Conservation (phyloP, 805 yeast genomes). For the Kuraishia hungarica region DNA sequence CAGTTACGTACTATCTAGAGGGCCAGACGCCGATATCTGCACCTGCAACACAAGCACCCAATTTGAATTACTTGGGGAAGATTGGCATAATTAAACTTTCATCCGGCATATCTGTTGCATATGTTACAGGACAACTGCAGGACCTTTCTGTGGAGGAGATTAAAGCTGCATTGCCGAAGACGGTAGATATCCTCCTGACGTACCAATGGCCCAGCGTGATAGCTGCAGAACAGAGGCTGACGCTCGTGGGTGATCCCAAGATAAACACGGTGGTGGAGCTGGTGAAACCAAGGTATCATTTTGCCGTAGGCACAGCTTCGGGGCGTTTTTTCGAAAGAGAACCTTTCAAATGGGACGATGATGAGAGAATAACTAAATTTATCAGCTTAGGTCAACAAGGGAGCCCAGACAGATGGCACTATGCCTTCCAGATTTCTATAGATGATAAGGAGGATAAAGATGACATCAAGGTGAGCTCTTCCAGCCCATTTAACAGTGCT, state of each 20-base stretch:
- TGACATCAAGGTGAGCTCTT: conserved; percentile 12
- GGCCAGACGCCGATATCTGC: conserved; percentile 9
- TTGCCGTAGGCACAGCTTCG: conserved; percentile 41
- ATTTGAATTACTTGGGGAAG: conserved; percentile 24
- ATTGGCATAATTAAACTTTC: conserved; percentile 29
- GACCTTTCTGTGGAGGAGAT: conserved; percentile 13
- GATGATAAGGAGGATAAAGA: conserved; percentile 11
- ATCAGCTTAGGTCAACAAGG: conserved; percentile 58
- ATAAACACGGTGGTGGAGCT: conserved; percentile 38
- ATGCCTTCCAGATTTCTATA: conserved; percentile 49
- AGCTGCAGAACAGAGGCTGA: conserved; percentile 32
- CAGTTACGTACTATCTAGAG: conserved; percentile 16
- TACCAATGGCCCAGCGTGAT: conserved; percentile 53
- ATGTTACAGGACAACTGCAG: conserved; percentile 27
- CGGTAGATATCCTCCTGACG: conserved; percentile 50
- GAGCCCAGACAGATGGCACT: conserved; percentile 56
- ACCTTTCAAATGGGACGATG: conserved; percentile 49
- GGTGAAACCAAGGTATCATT: conserved; percentile 58
- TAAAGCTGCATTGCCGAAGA: conserved; percentile 8
- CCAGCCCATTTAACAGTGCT: conserved; percentile 18
- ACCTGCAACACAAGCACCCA: conserved; percentile 8
- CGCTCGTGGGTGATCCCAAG: conserved; percentile 32
- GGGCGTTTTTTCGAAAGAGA: conserved; percentile 45
- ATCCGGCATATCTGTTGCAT: conserved; percentile 41
- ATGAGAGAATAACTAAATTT: conserved; percentile 43